phyloP scores from a whole-genome alignment of 495 filamentous ascomycete species.

The Poronia punctata region DNA sequence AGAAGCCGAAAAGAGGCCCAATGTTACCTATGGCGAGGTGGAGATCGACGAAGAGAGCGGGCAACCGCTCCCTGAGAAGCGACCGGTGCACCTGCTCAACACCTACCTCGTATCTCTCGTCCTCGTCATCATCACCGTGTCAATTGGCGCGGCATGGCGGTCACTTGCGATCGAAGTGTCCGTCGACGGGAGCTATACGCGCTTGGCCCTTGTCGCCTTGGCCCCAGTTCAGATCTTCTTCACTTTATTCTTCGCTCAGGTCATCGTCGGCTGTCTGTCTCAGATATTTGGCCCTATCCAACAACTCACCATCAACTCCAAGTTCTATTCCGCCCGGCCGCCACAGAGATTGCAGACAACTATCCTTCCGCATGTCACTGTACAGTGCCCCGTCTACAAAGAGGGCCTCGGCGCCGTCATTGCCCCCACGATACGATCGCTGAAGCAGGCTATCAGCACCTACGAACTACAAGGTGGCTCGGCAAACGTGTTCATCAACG shows the following conservation, averaged over 20 bases:
- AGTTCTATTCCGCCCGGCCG: slow-evolving; percentile 65
- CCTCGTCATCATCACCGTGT: slow-evolving; percentile 52
- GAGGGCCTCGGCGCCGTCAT: slow-evolving; percentile 60
- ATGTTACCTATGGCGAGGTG: slow-evolving; percentile 31
- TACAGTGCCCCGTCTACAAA: slow-evolving; percentile 70
- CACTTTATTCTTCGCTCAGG: slow-evolving; percentile 69
- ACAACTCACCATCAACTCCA: slow-evolving; percentile 66
- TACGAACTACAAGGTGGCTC: slow-evolving; percentile 77
- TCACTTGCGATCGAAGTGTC: slow-evolving; percentile 60
- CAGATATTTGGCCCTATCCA: slow-evolving; percentile 68
- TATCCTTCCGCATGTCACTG: slow-evolving; percentile 59
- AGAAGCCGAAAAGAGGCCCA: slow-evolving; percentile 40
- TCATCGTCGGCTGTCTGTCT: slow-evolving; percentile 65
- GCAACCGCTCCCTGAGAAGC: slow-evolving; percentile 52
- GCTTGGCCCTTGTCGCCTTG: slow-evolving; percentile 55
- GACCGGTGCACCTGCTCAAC: slow-evolving; percentile 60
- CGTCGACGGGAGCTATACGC: slow-evolving; percentile 53
- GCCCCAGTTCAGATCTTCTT: slow-evolving; percentile 72
- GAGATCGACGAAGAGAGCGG: slow-evolving; percentile 70
- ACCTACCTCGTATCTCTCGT: slow-evolving; percentile 59
- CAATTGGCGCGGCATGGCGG: slow-evolving; percentile 60
- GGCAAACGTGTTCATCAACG: slow-evolving; percentile 75
- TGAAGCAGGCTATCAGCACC: slow-evolving; percentile 68
- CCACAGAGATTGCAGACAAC: slow-evolving; percentile 49
- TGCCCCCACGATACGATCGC: slow-evolving; percentile 59